These are phyloP conservation scores for Tulasnella calospora DNA, from an alignment of 768 basidiomycete species.

Conservation along the genomic window DNA sequence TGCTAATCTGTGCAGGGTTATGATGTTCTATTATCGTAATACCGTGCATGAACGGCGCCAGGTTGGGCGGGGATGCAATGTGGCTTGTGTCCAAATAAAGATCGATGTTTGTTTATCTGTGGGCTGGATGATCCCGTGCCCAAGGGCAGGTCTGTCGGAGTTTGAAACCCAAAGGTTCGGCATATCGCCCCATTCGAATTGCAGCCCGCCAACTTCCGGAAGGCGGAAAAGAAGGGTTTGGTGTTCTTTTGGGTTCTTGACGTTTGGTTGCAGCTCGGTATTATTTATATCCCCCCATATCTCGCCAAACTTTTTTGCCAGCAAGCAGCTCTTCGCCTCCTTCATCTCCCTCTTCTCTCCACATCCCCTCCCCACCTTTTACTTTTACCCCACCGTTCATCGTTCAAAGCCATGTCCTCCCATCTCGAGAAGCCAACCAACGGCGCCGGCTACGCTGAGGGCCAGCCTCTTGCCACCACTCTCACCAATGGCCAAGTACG, in stretches of 20 bases:
- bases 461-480: slow-evolving; percentile 1
- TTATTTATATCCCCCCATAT: slow-evolving; percentile 10
- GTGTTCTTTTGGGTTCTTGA: neutral
- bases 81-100: neutral
- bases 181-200: slow-evolving; percentile 5
- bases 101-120: neutral
- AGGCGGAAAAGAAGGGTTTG: neutral
- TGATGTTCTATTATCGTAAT: neutral
- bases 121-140: neutral
- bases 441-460: slow-evolving; percentile 8
- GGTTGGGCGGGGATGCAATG: neutral
- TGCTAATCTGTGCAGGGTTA: neutral
- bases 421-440: slow-evolving; percentile 7
- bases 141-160: slow-evolving; percentile 9
- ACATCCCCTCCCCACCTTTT: neutral
- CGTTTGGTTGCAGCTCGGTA: neutral
- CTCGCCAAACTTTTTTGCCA: slow-evolving; percentile 4
- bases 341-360: neutral
- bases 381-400: neutral
- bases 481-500: slow-evolving; percentile 13
- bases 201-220: neutral
- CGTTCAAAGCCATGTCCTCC: neutral
- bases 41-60: neutral
- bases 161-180: slow-evolving; percentile 8
- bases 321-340: neutral